phyloP scores from a whole-genome alignment of 73 alveolate genomes.

The Tetrahymena elliotti region DNA sequence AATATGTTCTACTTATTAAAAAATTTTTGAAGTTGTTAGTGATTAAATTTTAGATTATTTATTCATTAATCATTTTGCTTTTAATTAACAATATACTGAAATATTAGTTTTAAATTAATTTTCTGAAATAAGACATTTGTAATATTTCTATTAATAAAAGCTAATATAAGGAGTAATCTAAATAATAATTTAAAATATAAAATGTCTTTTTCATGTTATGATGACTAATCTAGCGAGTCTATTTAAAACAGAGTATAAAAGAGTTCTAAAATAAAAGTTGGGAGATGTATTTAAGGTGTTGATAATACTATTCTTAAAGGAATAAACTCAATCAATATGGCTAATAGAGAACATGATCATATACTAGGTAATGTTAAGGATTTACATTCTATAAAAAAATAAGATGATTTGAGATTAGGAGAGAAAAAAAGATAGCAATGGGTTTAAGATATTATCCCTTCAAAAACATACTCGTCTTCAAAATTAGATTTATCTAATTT shows the following conservation, averaged over 20 bases:
- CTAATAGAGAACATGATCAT: not conserved
- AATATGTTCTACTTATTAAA: too few relatives aligned
- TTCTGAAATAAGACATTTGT: too few relatives aligned
- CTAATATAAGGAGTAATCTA: too few relatives aligned
- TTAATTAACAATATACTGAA: too few relatives aligned
- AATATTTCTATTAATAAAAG: too few relatives aligned
- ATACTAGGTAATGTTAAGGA: not conserved
- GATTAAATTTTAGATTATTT: too few relatives aligned
- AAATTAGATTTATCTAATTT: not conserved
- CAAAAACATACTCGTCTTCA: not conserved
- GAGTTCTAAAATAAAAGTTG: not conserved
- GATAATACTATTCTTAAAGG: not conserved
- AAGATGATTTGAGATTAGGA: not conserved
- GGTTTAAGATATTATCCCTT: not conserved
- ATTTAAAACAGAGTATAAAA: not conserved
- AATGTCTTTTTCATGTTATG: not conserved
- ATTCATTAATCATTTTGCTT: too few relatives aligned
- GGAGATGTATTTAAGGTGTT: not conserved
- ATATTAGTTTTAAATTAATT: too few relatives aligned
- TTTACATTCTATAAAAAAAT: not conserved
- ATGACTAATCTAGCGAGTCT: not conserved
- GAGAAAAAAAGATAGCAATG: not conserved
- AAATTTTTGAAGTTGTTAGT: too few relatives aligned
- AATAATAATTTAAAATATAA: not conserved
- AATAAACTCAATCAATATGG: not conserved